Conservation (phyloP, 176 grass and related monocot genomes). For the Canna indica region DNA sequence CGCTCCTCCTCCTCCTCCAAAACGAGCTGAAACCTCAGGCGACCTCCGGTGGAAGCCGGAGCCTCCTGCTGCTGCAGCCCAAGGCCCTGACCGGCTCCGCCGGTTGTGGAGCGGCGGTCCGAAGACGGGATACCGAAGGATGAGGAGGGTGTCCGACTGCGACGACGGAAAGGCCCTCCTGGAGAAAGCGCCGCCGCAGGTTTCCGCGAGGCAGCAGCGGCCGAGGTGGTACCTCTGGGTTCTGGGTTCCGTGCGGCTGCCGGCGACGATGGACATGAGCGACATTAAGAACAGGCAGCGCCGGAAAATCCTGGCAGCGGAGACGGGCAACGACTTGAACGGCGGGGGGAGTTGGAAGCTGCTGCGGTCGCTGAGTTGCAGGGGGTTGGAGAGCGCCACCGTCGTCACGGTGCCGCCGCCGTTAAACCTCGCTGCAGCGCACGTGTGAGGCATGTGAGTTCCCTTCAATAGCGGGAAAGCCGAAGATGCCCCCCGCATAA, state of each 20-base stretch:
- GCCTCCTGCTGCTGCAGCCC: background rate
- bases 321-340: background rate
- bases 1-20: background rate
- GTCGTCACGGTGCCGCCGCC: background rate
- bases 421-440: background rate
- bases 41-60: background rate
- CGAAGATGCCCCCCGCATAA: no score
- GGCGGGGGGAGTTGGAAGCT: background rate
- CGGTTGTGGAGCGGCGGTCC: background rate
- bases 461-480: no score
- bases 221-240: constrained; percentile 3
- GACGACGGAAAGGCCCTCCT: background rate
- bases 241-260: constrained; percentile 5
- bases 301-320: background rate
- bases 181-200: background rate
- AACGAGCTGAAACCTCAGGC: background rate
- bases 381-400: constrained; percentile 2
- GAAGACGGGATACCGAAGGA: background rate
- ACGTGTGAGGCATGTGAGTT: background rate
- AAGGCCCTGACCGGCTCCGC: background rate
- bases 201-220: background rate
- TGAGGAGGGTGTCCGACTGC: background rate
- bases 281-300: background rate
- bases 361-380: constrained; percentile 7
- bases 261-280: constrained; percentile 9